phyloP scores from a whole-genome alignment of 2,329 filamentous ascomycete species.

The Cylindrodendrum hubeiense region DNA sequence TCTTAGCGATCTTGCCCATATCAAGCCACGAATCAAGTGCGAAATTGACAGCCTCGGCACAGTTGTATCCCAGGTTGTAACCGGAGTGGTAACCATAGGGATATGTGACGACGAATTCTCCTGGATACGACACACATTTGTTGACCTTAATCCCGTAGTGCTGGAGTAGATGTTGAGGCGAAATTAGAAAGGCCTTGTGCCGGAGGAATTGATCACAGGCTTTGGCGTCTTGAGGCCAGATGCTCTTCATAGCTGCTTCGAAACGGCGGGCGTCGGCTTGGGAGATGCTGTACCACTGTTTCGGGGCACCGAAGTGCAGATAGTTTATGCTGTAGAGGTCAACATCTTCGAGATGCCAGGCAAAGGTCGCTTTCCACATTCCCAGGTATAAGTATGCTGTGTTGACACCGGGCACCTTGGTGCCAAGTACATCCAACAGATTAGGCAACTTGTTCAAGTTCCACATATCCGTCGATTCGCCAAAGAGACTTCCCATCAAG shows the following conservation, averaged over 20 bases:
- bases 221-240: constrained; percentile 96
- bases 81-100: constrained; percentile 99
- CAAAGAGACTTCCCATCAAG: constrained; percentile 94
- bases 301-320: constrained; percentile 97
- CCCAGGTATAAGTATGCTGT: constrained; percentile 97
- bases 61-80: constrained; percentile 98
- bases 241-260: constrained; percentile 93
- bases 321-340: constrained; percentile 99
- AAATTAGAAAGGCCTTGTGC: constrained; percentile 98
- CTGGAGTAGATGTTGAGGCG: constrained; percentile 85
- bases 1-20: constrained; percentile 95
- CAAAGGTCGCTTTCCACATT: constrained; percentile 99
- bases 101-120: constrained; percentile 98
- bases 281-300: constrained; percentile 99
- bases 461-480: constrained; percentile 86
- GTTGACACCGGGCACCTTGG: constrained; percentile 97
- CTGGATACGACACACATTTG: constrained; percentile 93
- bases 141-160: constrained; percentile 97
- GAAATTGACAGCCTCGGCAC: constrained; percentile 98
- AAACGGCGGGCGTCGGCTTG: constrained; percentile 94
- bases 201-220: constrained; percentile 95
- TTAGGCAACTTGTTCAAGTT: constrained; percentile 97
- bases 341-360: constrained; percentile 98
- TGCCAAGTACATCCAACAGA: constrained; percentile 91
- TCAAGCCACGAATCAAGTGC: constrained; percentile 95